phyloP scores from a whole-genome alignment of 192 early-diverging fungal genomes.

The Backusella westeae region DNA sequence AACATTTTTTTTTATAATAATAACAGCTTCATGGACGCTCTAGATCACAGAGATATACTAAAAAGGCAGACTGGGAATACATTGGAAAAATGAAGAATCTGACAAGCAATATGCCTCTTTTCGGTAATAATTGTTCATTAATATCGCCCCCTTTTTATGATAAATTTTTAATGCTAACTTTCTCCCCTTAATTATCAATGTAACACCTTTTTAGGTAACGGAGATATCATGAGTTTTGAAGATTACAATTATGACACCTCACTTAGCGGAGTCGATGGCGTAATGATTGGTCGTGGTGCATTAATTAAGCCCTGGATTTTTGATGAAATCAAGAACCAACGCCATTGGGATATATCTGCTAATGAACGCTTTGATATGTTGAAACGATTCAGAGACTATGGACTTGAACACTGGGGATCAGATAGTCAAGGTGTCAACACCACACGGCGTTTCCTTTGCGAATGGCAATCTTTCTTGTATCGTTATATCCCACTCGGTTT shows the following conservation, averaged over 20 bases:
- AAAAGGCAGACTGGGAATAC: slow-evolving; percentile 90
- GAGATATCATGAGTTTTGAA: slow-evolving; percentile 81
- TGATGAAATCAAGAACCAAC: slow-evolving; percentile 83
- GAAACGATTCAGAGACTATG: slow-evolving; percentile 74
- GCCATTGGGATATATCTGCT: slow-evolving; percentile 89
- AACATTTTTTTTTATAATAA: not conserved
- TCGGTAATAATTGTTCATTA: slow-evolving; percentile 31
- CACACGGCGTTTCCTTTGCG: slow-evolving; percentile 76
- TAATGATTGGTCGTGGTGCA: slow-evolving; percentile 85
- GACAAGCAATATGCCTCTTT: slow-evolving; percentile 52
- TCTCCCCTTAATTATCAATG: not conserved
- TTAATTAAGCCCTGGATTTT: slow-evolving; percentile 99
- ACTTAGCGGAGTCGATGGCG: slow-evolving; percentile 65
- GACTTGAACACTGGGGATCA: slow-evolving; percentile 95
- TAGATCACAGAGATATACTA: slow-evolving; percentile 89
- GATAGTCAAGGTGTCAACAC: slow-evolving; percentile 83
- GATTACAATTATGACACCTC: slow-evolving; percentile 79
- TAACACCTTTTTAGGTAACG: slow-evolving; percentile 46
- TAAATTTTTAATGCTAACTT: not conserved
- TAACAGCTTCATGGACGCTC: slow-evolving; percentile 83
- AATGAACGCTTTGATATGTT: slow-evolving; percentile 90
- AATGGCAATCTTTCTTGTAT: slow-evolving; percentile 75
- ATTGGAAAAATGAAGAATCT: slow-evolving; percentile 59
- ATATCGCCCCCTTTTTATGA: not conserved
- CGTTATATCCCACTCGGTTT: slow-evolving; percentile 91